Evolutionary conservation across 2,329 filamentous ascomycete species (phyloP), one percentile per base, ranked within the genome.

Genomic region (Pseudopithomyces chartarum): DNA sequence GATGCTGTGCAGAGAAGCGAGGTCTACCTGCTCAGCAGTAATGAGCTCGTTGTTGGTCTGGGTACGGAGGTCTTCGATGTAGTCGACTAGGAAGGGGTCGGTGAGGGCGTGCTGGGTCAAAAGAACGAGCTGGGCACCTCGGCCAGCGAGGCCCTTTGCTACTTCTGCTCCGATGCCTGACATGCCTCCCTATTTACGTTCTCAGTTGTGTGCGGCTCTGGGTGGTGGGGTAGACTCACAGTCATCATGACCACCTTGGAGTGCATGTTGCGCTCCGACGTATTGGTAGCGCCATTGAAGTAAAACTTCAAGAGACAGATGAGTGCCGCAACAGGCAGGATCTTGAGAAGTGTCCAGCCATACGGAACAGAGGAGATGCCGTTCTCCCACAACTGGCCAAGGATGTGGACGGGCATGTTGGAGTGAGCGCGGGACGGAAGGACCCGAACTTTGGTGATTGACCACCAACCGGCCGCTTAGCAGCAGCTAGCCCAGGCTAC

Each of bases 161-260:
- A 91, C 85, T 55, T 86, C 84, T 57, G 92, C 90, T 48, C 95
- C 95, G 72, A 99, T 90, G 13, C 95, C 95, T 44, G 93, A 94
- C 51, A 95, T 99, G 26, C 94, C 95, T 64, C 95, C 89, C 87
- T 89, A 47, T 15, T 15, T 4, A 26, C 1, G 40, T 2, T 60
- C 55, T 74, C 48, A 69, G 66, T 34, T n/a, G 7, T 52, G n/a
- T 40, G 6, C 33, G n/a, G 26, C 33, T 38, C 8, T 20, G 15
- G 19, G 23, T 20, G 22, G 32, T 57, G 8, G 29, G 26, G 6
- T 29, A 22, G 23, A 58, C 79, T 50, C 81, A 88, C 93, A 17
- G 95, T 99, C 51, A 99, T 86, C 82, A 99, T 88, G 43, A 97
- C 84, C 47, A 99, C 92, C 73, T 96, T 96, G 46, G 92, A 92